phyloP scores from a whole-genome alignment of 129 eudicot species.

The Helichrysum umbraculigerum region DNA sequence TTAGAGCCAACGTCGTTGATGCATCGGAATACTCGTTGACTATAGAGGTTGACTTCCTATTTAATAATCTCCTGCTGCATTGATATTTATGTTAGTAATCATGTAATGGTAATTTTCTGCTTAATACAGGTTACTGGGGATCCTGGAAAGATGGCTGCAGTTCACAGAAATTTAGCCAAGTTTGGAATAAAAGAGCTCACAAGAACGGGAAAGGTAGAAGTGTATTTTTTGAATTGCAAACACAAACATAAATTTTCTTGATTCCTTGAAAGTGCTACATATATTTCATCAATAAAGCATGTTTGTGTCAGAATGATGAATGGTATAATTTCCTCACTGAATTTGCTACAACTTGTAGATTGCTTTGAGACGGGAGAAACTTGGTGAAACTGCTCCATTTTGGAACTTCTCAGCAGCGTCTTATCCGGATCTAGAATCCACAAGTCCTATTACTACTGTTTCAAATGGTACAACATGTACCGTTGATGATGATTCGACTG shows the following conservation, averaged over 20 bases:
- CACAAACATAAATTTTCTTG: background rate
- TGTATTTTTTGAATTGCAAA: background rate
- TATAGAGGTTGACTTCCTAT: slow-evolving; percentile 59
- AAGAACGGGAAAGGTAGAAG: slow-evolving; percentile 87
- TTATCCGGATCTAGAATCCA: slow-evolving; percentile 81
- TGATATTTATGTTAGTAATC: background rate
- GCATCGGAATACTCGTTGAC: slow-evolving; percentile 68
- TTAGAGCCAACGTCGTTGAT: slow-evolving; percentile 82
- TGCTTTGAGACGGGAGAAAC: slow-evolving; percentile 81
- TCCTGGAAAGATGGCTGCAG: slow-evolving; percentile 92
- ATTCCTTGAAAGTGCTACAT: background rate
- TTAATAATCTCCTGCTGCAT: slow-evolving; percentile 23
- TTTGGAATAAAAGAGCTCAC: slow-evolving; percentile 87
- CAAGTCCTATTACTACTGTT: slow-evolving; percentile 26
- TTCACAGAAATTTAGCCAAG: slow-evolving; percentile 70
- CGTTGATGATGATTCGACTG: slow-evolving; percentile 22
- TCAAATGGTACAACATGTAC: slow-evolving; percentile 9
- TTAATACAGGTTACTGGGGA: slow-evolving; percentile 89
- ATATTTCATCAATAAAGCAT: background rate
- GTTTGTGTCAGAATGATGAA: background rate
- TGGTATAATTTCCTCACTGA: slow-evolving; percentile 14
- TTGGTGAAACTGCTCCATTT: slow-evolving; percentile 92
- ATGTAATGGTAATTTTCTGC: slow-evolving; percentile 4
- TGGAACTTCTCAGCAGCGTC: slow-evolving; percentile 96
- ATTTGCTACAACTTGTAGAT: slow-evolving; percentile 49